Evolutionary conservation across 768 basidiomycete genomes (phyloP), one percentile per base, ranked within the genome.

Genomic region (Mycena indigotica): DNA sequence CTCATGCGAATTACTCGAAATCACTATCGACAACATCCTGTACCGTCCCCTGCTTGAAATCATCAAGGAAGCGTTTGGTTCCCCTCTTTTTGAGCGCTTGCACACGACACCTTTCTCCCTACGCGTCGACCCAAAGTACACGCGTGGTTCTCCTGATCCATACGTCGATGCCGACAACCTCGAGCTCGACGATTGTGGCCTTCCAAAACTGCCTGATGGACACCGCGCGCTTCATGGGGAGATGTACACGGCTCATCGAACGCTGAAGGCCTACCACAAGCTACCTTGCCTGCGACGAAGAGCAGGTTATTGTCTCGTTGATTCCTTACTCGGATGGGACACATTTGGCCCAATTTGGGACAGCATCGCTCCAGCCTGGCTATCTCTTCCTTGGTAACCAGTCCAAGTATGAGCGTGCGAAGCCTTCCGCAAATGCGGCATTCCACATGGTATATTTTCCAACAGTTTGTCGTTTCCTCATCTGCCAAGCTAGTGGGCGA

Each of bases 1-100:
- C 73, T 3, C 74, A 72, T 1, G 51, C 12, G 15, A 44, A 44
- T n/a, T n/a, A 44, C 41, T 21, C 8, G 13, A 26, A 26, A 8
- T 48, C 40, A 52, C 64, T 10, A 65, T 80, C n/a, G 26, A 49
- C 1, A 69, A 68, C 8, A 32, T 78, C 2, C 61, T 62, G 39
- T 64, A 73, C 32, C 68, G 71, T 0, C 51, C 50, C 0, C 59
- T 74, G 2, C 24, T 58, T 1, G 66, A 68, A 2, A 58, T 72
- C 15, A 61, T 75, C n/a, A 46, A 57, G 5, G 52, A 60, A 13
- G 60, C 63, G 0, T 61, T 69, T 28, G 23, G 68, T 19, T 50
- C 56, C 4, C 45, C 62, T 3, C 39, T 56, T 0, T 58, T 65
- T 10, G 35, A 55, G 10, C 29, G 41, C 1, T 64, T 61, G 39